Percentiles rank a stretch among this genome's conserved stretches.
These are phyloP conservation scores for Polygonum aviculare DNA, from an alignment of 148 eudicot genomes.

Conservation along the genomic window DNA sequence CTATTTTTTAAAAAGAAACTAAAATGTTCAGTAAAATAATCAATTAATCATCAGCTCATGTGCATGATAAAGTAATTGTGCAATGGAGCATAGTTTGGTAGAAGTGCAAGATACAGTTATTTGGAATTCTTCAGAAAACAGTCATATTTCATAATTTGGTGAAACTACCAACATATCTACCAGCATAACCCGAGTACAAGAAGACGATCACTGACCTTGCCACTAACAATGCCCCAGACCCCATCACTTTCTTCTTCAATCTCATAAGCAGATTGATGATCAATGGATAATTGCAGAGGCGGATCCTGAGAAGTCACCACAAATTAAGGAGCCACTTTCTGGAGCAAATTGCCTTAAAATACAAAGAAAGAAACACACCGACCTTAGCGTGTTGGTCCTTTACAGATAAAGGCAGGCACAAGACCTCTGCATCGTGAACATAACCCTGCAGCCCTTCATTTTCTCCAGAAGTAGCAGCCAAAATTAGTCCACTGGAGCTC, in stretches of 20 bases:
- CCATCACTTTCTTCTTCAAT: constrained; percentile 65
- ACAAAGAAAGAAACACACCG: constrained; percentile 11
- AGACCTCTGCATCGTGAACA: constrained; percentile 41
- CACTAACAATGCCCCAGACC: constrained; percentile 76
- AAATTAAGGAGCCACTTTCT: constrained; percentile 7
- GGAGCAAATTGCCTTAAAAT: neutral
- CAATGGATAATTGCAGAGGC: constrained; percentile 49
- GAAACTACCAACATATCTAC: neutral
- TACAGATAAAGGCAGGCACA: constrained; percentile 25
- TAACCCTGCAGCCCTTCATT: constrained; percentile 36
- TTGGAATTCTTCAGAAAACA: neutral
- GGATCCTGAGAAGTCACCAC: constrained; percentile 41
- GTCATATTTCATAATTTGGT: neutral
- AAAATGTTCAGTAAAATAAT: neutral
- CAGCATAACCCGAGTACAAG: constrained; percentile 5
- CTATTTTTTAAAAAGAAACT: neutral
- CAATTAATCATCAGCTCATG: neutral
- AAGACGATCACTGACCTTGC: constrained; percentile 40
- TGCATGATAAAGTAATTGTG: neutral
- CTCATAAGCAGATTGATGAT: constrained; percentile 46
- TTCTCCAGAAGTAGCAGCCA: constrained; percentile 31
- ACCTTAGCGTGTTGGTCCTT: constrained; percentile 52
- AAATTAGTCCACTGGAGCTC: constrained; percentile 23
- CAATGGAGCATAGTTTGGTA: neutral
- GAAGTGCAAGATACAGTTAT: neutral